Conservation (phyloP, 2,329 filamentous ascomycete species). For the Penicillium sclerotiorum region DNA sequence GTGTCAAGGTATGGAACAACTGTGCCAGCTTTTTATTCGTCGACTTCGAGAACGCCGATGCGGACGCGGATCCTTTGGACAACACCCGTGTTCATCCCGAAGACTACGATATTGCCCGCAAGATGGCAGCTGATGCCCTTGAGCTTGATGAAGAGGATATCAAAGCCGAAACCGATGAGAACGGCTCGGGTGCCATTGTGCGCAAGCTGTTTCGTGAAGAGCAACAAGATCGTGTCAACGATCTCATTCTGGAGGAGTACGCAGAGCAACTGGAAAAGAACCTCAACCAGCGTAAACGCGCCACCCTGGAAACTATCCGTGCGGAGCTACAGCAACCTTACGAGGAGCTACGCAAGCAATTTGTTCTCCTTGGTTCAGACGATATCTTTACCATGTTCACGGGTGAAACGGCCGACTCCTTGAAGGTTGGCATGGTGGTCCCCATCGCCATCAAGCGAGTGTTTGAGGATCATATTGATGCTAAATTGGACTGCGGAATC, state of each 20-base stretch:
- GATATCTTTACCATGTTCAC: slow-evolving; percentile 97
- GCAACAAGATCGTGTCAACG: slow-evolving; percentile 91
- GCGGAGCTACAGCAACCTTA: slow-evolving; percentile 91
- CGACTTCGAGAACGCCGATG: slow-evolving; percentile 79
- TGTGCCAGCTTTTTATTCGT: slow-evolving; percentile 95
- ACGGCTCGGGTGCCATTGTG: slow-evolving; percentile 86
- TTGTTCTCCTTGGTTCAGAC: slow-evolving; percentile 68
- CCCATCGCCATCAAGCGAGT: slow-evolving; percentile 85
- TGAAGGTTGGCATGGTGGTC: slow-evolving; percentile 89
- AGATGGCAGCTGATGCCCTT: slow-evolving; percentile 96
- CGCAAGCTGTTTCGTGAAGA: slow-evolving; percentile 94
- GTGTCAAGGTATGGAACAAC: slow-evolving; percentile 91
- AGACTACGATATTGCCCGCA: slow-evolving; percentile 95
- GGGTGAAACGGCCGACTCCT: slow-evolving; percentile 81
- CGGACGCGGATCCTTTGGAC: slow-evolving; percentile 86
- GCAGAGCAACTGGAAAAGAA: slow-evolving; percentile 92
- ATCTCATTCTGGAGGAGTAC: slow-evolving; percentile 94
- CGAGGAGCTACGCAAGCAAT: slow-evolving; percentile 86
- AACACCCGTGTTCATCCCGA: slow-evolving; percentile 97
- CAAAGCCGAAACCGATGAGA: slow-evolving; percentile 88
- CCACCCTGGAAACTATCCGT: slow-evolving; percentile 93
- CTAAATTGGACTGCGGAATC: slow-evolving; percentile 89
- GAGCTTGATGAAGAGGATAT: slow-evolving; percentile 98
- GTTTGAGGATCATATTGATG: slow-evolving; percentile 90
- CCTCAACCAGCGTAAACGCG: slow-evolving; percentile 91